Evolutionary conservation across 352 stramenopile genomes (phyloP).

Genomic region (Phytophthora fragariaefolia): DNA sequence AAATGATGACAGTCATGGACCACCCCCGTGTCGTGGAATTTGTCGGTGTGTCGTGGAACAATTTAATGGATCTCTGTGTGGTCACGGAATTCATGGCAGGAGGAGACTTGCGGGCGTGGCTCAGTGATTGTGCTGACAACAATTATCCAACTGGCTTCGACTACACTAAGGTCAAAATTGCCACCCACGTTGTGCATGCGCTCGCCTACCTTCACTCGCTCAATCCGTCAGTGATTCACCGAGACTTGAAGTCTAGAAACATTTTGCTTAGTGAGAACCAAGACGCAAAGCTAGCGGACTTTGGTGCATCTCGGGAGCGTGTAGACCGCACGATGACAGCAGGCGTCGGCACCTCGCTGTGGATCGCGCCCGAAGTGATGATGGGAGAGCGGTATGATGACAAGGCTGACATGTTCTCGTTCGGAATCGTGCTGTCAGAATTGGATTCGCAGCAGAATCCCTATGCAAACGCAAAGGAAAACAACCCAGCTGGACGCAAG

Average conservation of each 20-base stretch:
- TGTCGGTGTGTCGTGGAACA: constrained; percentile 64
- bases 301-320: constrained; percentile 49
- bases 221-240: constrained; percentile 46
- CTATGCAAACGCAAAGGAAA: constrained; percentile 47
- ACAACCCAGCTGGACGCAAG: constrained; percentile 40
- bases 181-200: constrained; percentile 44
- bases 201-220: constrained; percentile 59
- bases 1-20: constrained; percentile 55
- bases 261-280: constrained; percentile 46
- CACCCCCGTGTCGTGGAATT: constrained; percentile 59
- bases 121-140: constrained; percentile 40
- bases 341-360: constrained; percentile 50
- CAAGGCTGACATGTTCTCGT: constrained; percentile 59
- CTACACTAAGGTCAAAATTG: constrained; percentile 45
- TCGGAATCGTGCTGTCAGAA: constrained; percentile 53
- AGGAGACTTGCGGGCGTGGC: constrained; percentile 55
- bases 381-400: constrained; percentile 54
- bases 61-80: constrained; percentile 60
- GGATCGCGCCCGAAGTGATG: constrained; percentile 55
- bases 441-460: constrained; percentile 50
- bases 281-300: constrained; percentile 56
- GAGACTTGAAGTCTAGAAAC: constrained; percentile 62
- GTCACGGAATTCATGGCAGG: constrained; percentile 72
- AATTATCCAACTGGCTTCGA: constrained; percentile 42
- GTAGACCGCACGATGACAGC: constrained; percentile 50